Percentiles rank a stretch among this genome's conserved stretches.
These are phyloP conservation scores for Arctium lappa DNA, from an alignment of 129 eudicot genomes.

Conservation along the genomic window DNA sequence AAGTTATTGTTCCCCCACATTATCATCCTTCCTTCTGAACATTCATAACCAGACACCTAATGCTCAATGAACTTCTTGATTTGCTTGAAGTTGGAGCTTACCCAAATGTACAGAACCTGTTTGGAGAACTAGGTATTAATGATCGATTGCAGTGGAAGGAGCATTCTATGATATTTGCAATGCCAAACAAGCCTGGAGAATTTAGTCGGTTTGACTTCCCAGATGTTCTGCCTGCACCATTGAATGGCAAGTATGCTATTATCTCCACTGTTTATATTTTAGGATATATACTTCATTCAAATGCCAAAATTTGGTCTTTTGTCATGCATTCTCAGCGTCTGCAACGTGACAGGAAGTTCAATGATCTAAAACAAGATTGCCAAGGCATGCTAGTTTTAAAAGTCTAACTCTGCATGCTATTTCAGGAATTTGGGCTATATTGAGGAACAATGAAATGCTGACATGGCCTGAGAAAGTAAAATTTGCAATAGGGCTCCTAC, in stretches of 20 bases:
- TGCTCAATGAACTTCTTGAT: constrained; percentile 11
- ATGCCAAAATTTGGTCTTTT: background rate
- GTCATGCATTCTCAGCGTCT: background rate
- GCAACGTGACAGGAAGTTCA: constrained; percentile 7
- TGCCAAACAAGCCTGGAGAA: constrained; percentile 95
- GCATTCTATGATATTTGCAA: constrained; percentile 96
- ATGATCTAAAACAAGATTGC: background rate
- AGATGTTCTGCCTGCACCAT: constrained; percentile 85
- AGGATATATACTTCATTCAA: background rate
- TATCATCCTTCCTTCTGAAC: background rate
- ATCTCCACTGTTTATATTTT: background rate
- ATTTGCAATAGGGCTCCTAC: constrained; percentile 95
- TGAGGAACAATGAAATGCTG: constrained; percentile 97
- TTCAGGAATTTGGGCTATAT: constrained; percentile 90
- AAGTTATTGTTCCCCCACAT: background rate
- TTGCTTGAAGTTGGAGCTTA: constrained; percentile 85
- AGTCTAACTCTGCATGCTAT: constrained; percentile 1
- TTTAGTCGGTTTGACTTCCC: constrained; percentile 95
- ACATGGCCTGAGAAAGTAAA: constrained; percentile 98
- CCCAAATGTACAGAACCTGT: constrained; percentile 93
- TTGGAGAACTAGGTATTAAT: constrained; percentile 87
- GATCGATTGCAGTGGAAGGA: constrained; percentile 99
- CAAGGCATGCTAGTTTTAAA: background rate
- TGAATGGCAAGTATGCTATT: constrained; percentile 62
- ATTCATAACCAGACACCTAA: constrained; percentile 3